phyloP scores from a whole-genome alignment of 495 filamentous ascomycete species.

The Hyaloscypha bicolor region DNA sequence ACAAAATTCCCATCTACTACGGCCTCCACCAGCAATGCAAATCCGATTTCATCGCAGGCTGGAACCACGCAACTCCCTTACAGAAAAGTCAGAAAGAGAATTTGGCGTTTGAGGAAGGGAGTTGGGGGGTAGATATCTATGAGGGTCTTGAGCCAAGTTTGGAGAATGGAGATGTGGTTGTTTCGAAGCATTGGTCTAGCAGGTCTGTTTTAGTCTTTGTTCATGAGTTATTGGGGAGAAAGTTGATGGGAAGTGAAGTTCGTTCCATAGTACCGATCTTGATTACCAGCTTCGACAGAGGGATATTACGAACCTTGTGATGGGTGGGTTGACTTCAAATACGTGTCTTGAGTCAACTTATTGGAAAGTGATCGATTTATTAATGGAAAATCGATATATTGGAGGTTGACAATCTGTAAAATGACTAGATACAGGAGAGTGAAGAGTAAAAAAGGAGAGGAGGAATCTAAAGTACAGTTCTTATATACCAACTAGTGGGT shows the following conservation, averaged over 20 bases:
- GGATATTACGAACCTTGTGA: slow-evolving; percentile 30
- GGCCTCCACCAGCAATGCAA: slow-evolving; percentile 34
- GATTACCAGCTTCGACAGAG: slow-evolving; percentile 34
- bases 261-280: slow-evolving; percentile 34
- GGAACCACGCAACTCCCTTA: slow-evolving; percentile 28
- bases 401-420: too few species aligned
- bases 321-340: slow-evolving; percentile 30
- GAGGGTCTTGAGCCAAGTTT: slow-evolving; percentile 33
- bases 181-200: slow-evolving; percentile 34
- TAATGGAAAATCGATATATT: too few species aligned
- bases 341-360: slow-evolving; percentile 31
- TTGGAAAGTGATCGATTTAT: too few species aligned
- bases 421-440: too few species aligned
- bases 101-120: slow-evolving; percentile 32
- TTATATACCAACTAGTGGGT: too few species aligned
- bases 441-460: too few species aligned
- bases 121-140: slow-evolving; percentile 34
- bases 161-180: slow-evolving; percentile 35
- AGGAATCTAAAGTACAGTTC: too few species aligned
- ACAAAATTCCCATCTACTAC: slow-evolving; percentile 36
- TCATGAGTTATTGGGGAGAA: neutral
- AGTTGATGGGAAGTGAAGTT: slow-evolving; percentile 15
- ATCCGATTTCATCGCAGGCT: slow-evolving; percentile 26
- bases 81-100: slow-evolving; percentile 23
- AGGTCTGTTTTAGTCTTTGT: slow-evolving; percentile 16